These are phyloP conservation scores for Sarocladium kiliense DNA, from an alignment of 2,329 filamentous ascomycete species.

Conservation along the genomic window DNA sequence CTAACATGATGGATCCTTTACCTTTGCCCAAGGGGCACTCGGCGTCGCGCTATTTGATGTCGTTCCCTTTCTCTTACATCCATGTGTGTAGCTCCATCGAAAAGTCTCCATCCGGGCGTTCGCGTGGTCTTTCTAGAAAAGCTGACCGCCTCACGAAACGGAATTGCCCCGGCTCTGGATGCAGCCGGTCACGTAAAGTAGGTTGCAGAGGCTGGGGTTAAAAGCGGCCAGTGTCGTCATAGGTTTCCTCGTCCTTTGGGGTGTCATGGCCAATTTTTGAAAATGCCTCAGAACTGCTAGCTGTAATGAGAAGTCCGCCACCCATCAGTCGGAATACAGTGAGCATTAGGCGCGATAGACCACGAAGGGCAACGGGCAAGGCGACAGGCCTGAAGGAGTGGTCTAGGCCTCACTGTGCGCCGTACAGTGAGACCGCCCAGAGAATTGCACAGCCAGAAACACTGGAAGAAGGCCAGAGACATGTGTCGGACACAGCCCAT, in stretches of 20 bases:
- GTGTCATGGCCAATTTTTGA: not conserved
- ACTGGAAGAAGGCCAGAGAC: not conserved
- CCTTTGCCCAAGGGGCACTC: not conserved
- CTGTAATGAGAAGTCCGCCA: not conserved
- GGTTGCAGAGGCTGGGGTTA: not conserved
- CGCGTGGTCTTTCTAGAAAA: slow-evolving; percentile 1
- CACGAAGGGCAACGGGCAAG: not conserved
- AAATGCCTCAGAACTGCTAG: not conserved
- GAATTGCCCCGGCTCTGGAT: not conserved
- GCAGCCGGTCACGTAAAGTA: not conserved
- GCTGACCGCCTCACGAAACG: not conserved
- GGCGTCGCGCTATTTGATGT: slow-evolving; percentile 3
- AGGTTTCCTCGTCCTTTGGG: not conserved
- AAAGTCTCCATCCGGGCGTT: not conserved
- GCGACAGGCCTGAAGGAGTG: not conserved
- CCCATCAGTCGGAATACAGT: not conserved
- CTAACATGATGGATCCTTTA: slow-evolving; percentile 2
- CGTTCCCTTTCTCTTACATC: not conserved
- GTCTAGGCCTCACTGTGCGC: not conserved
- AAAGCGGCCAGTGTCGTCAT: not conserved
- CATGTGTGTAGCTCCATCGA: not conserved
- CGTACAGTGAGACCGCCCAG: not conserved
- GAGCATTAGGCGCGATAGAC: not conserved
- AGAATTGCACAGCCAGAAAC: not conserved
- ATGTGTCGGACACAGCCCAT: not conserved